A percentile compares a stretch with the other conserved stretches of the same genome.
Evolutionary conservation across 495 filamentous ascomycete genomes (phyloP).

Genomic region (Sphaerosporella brunnea): DNA sequence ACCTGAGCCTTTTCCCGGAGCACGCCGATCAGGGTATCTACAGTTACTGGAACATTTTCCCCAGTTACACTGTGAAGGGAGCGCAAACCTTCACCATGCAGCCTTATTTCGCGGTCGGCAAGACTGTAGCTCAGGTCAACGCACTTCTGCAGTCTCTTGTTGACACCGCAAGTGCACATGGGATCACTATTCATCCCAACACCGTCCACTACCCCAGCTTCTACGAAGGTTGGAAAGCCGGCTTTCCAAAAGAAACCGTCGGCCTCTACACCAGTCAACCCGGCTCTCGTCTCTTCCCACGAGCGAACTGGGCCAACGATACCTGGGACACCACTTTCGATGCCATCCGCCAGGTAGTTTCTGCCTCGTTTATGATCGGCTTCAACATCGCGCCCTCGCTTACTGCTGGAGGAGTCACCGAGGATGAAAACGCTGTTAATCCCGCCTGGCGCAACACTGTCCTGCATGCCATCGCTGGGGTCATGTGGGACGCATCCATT

Average conservation of each 20-base stretch:
- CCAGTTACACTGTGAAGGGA: conserved; percentile 3
- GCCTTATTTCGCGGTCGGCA: conserved; percentile 30
- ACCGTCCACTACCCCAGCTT: conserved; percentile 28
- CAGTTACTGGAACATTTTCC: conserved; percentile 33
- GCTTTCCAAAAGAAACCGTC: conserved; percentile 30
- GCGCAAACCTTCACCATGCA: conserved; percentile 24
- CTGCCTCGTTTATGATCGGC: conserved; percentile 23
- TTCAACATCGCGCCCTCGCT: conserved; percentile 29
- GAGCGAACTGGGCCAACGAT: conserved; percentile 30
- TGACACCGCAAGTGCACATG: conserved; percentile 21
- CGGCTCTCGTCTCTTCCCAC: conserved; percentile 38
- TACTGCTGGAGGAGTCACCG: conserved; percentile 30
- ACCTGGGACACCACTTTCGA: conserved; percentile 25
- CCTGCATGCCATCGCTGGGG: conserved; percentile 33
- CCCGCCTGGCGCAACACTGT: conserved; percentile 38
- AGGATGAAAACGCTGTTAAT: conserved; percentile 32
- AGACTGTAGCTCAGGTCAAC: conserved; percentile 27
- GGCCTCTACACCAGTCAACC: conserved; percentile 17
- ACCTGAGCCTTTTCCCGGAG: conserved; percentile 32
- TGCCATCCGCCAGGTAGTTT: conserved; percentile 31
- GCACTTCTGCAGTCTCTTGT: conserved; percentile 29
- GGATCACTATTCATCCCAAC: conserved; percentile 26
- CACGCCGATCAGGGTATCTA: conserved; percentile 37
- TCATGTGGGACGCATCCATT: conserved; percentile 2
- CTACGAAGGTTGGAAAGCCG: conserved; percentile 28